Evolutionary conservation across 139 green algal genomes (phyloP), one percentile per base, ranked within the genome.

Genomic region (Astrephomene gubernaculifera): DNA sequence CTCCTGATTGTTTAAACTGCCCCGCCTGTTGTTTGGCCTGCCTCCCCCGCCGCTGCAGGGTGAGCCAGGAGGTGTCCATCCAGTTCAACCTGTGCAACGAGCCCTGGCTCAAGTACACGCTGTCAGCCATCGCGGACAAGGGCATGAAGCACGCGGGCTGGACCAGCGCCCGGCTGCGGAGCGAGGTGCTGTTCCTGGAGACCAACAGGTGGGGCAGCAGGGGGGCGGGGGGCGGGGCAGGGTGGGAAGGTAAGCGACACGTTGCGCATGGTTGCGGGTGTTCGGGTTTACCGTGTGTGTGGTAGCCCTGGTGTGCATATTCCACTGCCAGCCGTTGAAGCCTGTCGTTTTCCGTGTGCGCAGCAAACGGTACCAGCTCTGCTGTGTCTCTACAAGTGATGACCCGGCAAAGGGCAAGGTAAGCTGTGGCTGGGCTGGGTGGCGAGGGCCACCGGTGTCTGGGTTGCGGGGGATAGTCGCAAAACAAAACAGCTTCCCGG

Each of bases 51-150:
- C 49, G 38, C 10, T 1, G 2, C 78, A 84, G 78, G 78, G 53
- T 79, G 4, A 80, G 69, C 38, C 82, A 88, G 69, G 94, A 99
- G 90, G 93, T 99, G 63, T 97, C 94, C 0, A 90, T 99, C 69
- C 88, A 97, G 89, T 99, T 97, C 93, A 99, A 98, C 92, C 90
- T 99, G 81, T 96, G 90, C 82, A 98, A 98, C 81, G 96, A 99
- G 92, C 95, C 96, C 0, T 98, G 96, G 94, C 90, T 97, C 67
- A 99, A 99, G 94, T 99, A 99, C 95, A 96, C 84, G 85, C 90
- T 97, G 74, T 85, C 72, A 0, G 90, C 90, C 12, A 92, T 99
- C 29, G 96, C 95, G 0, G 97, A 99, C 89, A 88, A 92, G 27
- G 97, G 97, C 5, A 93, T 99, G 27, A 96, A 97, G 86, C 93